These are phyloP conservation scores for Vitis hybrid DNA, from an alignment of 177 flowering plant species.

Conservation along the genomic window DNA sequence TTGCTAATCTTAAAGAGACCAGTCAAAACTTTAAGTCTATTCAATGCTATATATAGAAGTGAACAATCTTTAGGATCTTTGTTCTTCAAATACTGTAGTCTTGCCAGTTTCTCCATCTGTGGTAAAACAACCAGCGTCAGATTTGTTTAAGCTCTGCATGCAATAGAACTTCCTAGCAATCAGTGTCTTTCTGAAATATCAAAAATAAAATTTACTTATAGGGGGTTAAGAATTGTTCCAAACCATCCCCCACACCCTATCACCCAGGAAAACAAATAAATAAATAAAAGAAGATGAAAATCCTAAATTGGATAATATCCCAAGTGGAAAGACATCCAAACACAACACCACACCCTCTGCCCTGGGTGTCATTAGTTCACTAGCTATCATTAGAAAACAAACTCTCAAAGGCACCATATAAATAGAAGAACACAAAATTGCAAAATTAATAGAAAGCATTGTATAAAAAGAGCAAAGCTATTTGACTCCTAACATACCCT, in stretches of 20 bases:
- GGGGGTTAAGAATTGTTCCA: too few species aligned
- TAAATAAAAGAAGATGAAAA: too few species aligned
- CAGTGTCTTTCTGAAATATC: not conserved
- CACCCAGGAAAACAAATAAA: too few species aligned
- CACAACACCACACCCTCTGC: too few species aligned
- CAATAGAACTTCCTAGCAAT: not conserved
- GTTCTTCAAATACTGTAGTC: conserved; percentile 73
- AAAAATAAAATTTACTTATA: too few species aligned
- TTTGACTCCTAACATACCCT: conserved; percentile 46
- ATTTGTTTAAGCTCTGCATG: not conserved
- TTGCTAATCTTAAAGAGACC: conserved; percentile 92
- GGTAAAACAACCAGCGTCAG: conserved; percentile 17
- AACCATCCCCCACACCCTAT: too few species aligned
- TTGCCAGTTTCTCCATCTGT: conserved; percentile 98
- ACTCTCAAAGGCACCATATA: not conserved
- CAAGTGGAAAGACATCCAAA: too few species aligned
- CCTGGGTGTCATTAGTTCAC: too few species aligned
- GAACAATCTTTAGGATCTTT: conserved; percentile 95
- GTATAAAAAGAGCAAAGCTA: not conserved
- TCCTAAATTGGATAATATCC: too few species aligned
- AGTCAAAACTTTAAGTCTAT: conserved; percentile 90
- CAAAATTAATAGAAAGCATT: not conserved
- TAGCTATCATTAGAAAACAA: too few species aligned
- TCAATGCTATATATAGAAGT: conserved; percentile 80
- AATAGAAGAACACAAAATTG: not conserved